Evolutionary conservation across 257 asterid genomes (phyloP), one percentile per base, ranked within the genome.

Genomic region (Solanum phureja): DNA sequence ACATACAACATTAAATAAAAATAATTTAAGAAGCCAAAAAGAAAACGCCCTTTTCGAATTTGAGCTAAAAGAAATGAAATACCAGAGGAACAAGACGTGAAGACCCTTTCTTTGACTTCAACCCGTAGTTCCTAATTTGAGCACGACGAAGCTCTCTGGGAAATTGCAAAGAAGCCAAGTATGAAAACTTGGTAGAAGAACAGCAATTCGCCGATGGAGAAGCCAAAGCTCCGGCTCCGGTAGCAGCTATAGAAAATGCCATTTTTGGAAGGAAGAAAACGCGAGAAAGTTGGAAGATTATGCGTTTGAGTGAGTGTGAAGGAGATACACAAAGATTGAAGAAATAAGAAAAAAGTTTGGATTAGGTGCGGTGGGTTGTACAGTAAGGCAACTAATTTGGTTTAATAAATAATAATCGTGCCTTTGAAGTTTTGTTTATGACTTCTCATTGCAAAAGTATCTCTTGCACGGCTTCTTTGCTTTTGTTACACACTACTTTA

Each of bases 181-280:
- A 88, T 2, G 94, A 87, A 71, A 92, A 75, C 90, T 89, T 91
- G 5, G 42, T 18, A 1, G 69, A 46, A 81, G 85, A 82, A 81
- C 0, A 81, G 68, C 68, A 16, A 44, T 27, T 44, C 6, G 95
- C 58, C 52, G 86, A 38, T 1, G 91, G 74, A 56, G 93, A 86
- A 27, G 92, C 52, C 34, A 91, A 89, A 88, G 89, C 64, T 75
- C 90, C 52, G 92, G 86, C 81, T 56, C 83, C 52, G 24, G 94
- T 88, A 29, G 93, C 93, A 71, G 93, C 88, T n/a, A 82, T 68
- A 29, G 96, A 92, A 91, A 93, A 91, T 91, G 98, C 95, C 98
- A 95, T 95, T 91, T 21, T 75, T 5, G 3, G 24, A 52, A 1
- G 8, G 29, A 14, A 69, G 73, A 62, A 19, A 49, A 85, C 7